Evolutionary conservation across 306 rosid species (phyloP), one percentile per base, ranked within the genome.

Genomic region (Vigna angularis): DNA sequence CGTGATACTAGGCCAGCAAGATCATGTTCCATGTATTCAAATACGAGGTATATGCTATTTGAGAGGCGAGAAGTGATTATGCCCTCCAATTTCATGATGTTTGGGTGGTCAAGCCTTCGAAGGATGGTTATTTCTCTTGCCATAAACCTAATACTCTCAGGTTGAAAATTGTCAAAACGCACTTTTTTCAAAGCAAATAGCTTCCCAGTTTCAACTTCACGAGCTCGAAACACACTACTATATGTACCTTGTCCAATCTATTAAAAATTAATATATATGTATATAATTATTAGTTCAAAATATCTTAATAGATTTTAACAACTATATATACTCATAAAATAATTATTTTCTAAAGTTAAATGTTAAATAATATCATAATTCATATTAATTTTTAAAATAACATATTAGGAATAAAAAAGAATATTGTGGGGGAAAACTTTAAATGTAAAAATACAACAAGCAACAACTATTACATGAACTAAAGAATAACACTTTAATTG

Each of bases 1-100:
- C 85, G 82, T 15, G 99, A 92, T 2, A 93, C 93, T 38, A 96
- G 88, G 61, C 98, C 99, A 2, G 99, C 96, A 61, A 96, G 99
- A 88, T 96, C 99, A 69, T 96, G 99, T 73, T 96, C 99, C 99
- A 96, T 96, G 90, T 96, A 96, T 56, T 96, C 99, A 59, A 96
- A 96, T 14, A 96, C 99, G 49, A 96, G 97, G 85, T 93, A 96
- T 63, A 96, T 89, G 88, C 97, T 96, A 64, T 14, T 96, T 20
- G 99, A 93, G 26, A 86, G 18, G 48, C 85, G 80, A 9, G 99
- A 93, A 18, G 98, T 90, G 73, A 93, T 91, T 65, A 96, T 61
- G 26, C 99, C 99, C 73, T 96, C 97, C 81, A 96, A 78, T 80
- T 90, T 91, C 96, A 96, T 91, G 79, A 96, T 88, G 88, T 96